phyloP scores from a whole-genome alignment of 306 rosid species.

The Citrullus colocynthis region DNA sequence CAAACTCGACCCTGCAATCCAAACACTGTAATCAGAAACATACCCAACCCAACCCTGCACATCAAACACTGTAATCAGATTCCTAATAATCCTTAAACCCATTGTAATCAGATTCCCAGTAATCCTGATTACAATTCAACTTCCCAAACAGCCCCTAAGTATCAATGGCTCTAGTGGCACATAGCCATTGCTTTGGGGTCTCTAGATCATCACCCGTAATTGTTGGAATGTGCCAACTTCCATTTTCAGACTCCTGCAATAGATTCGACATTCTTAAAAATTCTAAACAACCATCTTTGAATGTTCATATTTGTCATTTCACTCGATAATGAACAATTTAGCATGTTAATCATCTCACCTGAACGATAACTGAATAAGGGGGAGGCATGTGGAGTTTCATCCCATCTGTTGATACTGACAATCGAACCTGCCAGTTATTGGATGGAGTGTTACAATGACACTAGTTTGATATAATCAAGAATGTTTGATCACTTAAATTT shows the following conservation, averaged over 20 bases:
- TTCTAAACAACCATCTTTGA: not conserved
- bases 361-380: conserved; percentile 66
- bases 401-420: conserved; percentile 31
- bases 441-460: not conserved
- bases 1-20: no score
- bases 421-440: conserved; percentile 44
- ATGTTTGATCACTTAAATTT: not conserved
- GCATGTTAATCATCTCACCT: conserved; percentile 35
- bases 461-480: not conserved
- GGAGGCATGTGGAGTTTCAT: conserved; percentile 56
- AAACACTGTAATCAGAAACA: no score
- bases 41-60: no score
- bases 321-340: not conserved
- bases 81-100: no score
- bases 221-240: conserved; percentile 77
- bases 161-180: conserved; percentile 41
- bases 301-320: not conserved
- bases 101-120: no score
- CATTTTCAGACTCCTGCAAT: conserved; percentile 67
- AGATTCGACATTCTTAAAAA: not conserved
- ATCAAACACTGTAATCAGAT: no score
- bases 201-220: conserved; percentile 55
- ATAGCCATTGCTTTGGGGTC: conserved; percentile 71
- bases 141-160: not conserved
- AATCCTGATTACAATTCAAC: no score